Evolutionary conservation across 768 basidiomycete genomes (phyloP).

Genomic region (Chalciporus sphaerocephalus): DNA sequence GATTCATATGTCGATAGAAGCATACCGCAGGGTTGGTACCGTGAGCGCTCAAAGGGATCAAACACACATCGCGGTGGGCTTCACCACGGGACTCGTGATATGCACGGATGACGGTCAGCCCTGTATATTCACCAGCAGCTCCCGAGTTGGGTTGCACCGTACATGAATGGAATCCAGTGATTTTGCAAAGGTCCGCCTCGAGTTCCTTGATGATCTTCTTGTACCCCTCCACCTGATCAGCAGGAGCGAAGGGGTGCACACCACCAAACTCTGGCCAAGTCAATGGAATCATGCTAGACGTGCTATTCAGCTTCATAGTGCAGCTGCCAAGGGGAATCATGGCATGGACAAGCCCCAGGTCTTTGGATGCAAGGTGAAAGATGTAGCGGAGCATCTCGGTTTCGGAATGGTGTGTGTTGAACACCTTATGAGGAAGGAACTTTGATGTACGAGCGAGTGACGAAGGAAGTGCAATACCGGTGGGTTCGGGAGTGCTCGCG

Average conservation of each 20-base stretch:
- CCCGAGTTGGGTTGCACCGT: conserved; percentile 99
- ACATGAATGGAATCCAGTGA: conserved; percentile 95
- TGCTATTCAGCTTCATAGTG: conserved; percentile 98
- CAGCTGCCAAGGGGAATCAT: conserved; percentile 97
- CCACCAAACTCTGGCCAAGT: conserved; percentile 90
- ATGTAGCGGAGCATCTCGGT: conserved; percentile 99
- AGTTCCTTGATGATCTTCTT: conserved; percentile 84
- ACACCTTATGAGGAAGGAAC: conserved; percentile 83
- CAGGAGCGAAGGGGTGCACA: conserved; percentile 91
- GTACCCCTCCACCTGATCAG: conserved; percentile 88
- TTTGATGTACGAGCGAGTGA: conserved; percentile 56
- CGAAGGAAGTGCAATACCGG: conserved; percentile 45
- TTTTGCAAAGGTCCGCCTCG: conserved; percentile 83
- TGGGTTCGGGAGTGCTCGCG: conserved; percentile 44
- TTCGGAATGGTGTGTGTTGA: conserved; percentile 96
- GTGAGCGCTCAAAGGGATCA: conserved; percentile 95
- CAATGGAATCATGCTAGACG: conserved; percentile 94
- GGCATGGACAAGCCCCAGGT: conserved; percentile 88
- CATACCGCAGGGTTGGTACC: conserved; percentile 96
- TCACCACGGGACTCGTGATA: conserved; percentile 90
- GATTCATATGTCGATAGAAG: conserved; percentile 7
- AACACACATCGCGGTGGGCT: conserved; percentile 79
- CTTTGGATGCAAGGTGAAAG: conserved; percentile 89
- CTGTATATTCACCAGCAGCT: conserved; percentile 95
- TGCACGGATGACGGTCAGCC: conserved; percentile 89